phyloP scores from a whole-genome alignment of 768 basidiomycete genomes.

The Leccinum subtestaceum region DNA sequence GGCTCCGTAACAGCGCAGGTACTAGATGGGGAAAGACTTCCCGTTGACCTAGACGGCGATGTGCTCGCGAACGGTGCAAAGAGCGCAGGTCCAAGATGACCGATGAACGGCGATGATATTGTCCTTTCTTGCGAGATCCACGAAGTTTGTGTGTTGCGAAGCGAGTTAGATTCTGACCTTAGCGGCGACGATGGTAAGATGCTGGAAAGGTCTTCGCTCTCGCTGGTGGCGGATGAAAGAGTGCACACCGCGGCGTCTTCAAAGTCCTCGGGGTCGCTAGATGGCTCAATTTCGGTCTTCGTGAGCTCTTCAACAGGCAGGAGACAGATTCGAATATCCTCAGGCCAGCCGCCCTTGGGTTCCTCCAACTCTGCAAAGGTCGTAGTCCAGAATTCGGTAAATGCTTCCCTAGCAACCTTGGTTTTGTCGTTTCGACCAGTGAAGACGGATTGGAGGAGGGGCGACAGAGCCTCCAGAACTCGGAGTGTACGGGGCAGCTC shows the following conservation, averaged over 20 bases:
- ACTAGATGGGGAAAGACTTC: conserved; percentile 6
- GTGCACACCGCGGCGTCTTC: conserved; percentile 12
- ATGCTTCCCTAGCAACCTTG: conserved; percentile 44
- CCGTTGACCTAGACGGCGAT: conserved; percentile 3
- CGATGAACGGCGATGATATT: conserved; percentile 21
- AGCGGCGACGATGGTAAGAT: conserved; percentile 13
- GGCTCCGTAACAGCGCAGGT: conserved; percentile 13
- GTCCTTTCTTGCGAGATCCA: neutral
- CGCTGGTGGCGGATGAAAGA: conserved; percentile 1
- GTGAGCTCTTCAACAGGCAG: neutral
- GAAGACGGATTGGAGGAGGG: conserved; percentile 59
- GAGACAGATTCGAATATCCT: conserved; percentile 40
- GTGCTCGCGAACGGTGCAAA: conserved; percentile 13
- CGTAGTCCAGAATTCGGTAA: conserved; percentile 60
- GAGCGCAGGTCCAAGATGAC: conserved; percentile 29
- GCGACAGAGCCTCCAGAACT: conserved; percentile 46
- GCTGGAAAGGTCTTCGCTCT: conserved; percentile 4
- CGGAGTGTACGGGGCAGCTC: conserved; percentile 39
- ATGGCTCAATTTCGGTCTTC: conserved; percentile 19
- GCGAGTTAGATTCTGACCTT: conserved; percentile 1
- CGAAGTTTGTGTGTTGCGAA: conserved; percentile 1
- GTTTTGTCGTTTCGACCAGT: conserved; percentile 48
- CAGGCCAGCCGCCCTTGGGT: conserved; percentile 56
- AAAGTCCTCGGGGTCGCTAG: conserved; percentile 24
- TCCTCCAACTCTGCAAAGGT: conserved; percentile 40